These are phyloP conservation scores for Quercus variabilis DNA, from an alignment of 306 rosid species.

Conservation along the genomic window DNA sequence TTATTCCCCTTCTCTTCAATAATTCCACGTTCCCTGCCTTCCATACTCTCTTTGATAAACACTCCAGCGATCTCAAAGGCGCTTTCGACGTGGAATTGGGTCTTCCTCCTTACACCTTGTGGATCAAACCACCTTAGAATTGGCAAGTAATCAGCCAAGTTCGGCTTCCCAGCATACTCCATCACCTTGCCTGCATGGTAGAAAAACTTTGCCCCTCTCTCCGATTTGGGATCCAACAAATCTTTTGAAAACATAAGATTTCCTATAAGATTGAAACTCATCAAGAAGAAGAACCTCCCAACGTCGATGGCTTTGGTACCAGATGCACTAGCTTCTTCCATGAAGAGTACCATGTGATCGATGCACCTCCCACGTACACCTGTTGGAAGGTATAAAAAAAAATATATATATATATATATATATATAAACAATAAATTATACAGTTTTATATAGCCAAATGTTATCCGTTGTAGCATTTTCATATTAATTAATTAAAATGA, in stretches of 20 bases:
- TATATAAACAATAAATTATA: not conserved
- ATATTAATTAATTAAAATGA: no score
- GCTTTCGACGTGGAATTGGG: constrained; percentile 58
- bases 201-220: constrained; percentile 61
- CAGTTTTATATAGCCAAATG: not conserved
- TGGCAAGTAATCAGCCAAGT: constrained; percentile 71
- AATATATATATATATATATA: not conserved
- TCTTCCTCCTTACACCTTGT: constrained; percentile 65
- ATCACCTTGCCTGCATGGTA: constrained; percentile 60
- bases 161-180: constrained; percentile 84
- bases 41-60: constrained; percentile 63
- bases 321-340: constrained; percentile 24
- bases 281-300: constrained; percentile 60
- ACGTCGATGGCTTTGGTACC: constrained; percentile 40
- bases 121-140: constrained; percentile 62
- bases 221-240: constrained; percentile 52
- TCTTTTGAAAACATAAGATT: constrained; percentile 81
- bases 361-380: constrained; percentile 50
- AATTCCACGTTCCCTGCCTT: constrained; percentile 7
- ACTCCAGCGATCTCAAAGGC: constrained; percentile 73
- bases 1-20: constrained; percentile 21
- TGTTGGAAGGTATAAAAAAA: not conserved
- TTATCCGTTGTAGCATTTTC: no score
- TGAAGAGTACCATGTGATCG: constrained; percentile 46
- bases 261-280: constrained; percentile 81